A percentile compares a stretch with the other conserved stretches of the same genome.
Conservation (phyloP, 108 stramenopile species). For the Aurantiochytrium sp. region DNA sequence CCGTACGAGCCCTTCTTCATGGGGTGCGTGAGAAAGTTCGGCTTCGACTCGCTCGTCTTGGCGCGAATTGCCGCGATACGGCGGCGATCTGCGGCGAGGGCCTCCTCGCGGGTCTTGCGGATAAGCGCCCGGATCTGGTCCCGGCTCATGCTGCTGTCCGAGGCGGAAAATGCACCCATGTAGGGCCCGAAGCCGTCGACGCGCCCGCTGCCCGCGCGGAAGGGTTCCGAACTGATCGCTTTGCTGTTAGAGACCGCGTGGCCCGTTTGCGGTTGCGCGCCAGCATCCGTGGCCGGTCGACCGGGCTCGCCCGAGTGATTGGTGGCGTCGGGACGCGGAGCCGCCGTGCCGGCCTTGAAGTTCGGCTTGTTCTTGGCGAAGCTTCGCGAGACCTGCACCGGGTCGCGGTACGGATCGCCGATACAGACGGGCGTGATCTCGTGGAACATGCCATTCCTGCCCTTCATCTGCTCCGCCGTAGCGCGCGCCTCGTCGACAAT, state of each 20-base stretch:
- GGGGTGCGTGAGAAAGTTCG: not conserved
- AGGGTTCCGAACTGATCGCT: not conserved
- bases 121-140: not conserved
- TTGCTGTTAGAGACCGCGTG: no score
- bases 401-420: conserved; percentile 25
- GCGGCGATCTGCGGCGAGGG: not conserved
- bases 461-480: not conserved
- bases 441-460: not conserved
- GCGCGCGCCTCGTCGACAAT: not conserved
- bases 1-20: conserved; percentile 7
- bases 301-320: no score
- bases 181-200: not conserved
- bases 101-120: not conserved
- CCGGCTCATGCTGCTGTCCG: not conserved
- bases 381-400: conserved; percentile 1
- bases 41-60: not conserved
- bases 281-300: not conserved
- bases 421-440: conserved; percentile 16
- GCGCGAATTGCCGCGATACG: not conserved
- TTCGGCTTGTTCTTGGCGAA: conserved; percentile 19
- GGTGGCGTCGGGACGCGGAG: not conserved
- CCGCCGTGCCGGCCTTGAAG: not conserved
- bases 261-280: no score
- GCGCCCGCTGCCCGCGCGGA: not conserved
- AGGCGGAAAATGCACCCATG: not conserved